A percentile compares a stretch with the other conserved stretches of the same genome.
phyloP scores from a whole-genome alignment of 2,329 filamentous ascomycete genomes.

The Didymosphaeria variabile region DNA sequence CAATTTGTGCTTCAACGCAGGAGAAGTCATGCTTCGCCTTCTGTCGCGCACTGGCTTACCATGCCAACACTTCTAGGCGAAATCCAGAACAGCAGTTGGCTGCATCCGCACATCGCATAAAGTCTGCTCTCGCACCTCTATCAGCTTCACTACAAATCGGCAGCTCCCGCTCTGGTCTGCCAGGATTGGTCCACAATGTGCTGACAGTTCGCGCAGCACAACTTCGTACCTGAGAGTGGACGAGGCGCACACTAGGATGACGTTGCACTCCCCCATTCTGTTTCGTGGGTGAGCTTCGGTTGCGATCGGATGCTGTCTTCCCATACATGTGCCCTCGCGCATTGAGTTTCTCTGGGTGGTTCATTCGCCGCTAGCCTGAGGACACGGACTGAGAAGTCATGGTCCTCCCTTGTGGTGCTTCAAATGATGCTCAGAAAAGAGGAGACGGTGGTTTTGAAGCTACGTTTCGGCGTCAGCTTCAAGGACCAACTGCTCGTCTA shows the following conservation, averaged over 20 bases:
- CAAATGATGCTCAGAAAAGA: not conserved
- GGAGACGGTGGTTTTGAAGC: not conserved
- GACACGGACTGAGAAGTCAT: not conserved
- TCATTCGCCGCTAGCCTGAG: conserved; percentile 1
- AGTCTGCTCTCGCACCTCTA: not conserved
- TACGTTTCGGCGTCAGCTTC: not conserved
- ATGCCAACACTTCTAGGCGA: not conserved
- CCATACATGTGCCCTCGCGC: not conserved
- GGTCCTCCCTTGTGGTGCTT: not conserved
- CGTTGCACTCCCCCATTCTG: not conserved
- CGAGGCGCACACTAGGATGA: not conserved
- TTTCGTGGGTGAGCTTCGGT: not conserved
- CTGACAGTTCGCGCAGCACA: not conserved
- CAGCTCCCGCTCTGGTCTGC: not conserved
- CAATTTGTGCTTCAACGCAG: too few species aligned
- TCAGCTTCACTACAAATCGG: not conserved
- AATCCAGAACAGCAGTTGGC: not conserved
- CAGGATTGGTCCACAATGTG: not conserved
- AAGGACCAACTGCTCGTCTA: not conserved
- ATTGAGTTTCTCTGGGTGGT: not conserved
- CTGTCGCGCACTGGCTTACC: not conserved
- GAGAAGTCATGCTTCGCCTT: not conserved
- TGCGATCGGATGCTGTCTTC: conserved; percentile 1
- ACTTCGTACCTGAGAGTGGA: not conserved
- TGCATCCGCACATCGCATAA: not conserved